Base-by-base conservation (phyloP, 257 asterid species). In the Paraleonurus japonicus region DNA sequence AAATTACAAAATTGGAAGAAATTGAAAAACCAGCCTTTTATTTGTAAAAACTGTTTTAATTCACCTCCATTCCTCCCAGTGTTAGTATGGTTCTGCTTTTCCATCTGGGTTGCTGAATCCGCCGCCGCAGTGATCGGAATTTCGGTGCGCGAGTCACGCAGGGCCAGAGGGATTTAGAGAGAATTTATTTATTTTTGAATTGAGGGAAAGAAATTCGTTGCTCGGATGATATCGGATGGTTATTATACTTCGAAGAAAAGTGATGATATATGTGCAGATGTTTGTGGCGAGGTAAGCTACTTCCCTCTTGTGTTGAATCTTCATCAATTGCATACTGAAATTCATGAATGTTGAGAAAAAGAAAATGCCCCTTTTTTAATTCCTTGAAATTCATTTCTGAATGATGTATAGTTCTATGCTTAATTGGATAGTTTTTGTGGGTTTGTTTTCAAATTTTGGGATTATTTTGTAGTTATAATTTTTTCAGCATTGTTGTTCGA, bases 281-380 rank as follows among this genome's bases (percentile, higher is more conserved):
- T 83, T 76, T 87, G 96, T 41, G 85, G 76, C 15, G 84, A 82
- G 95, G 96, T 89, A 78, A 55, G 68, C 73, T 59, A 11, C 48
- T 71, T 60, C 62, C 55, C 7, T 47, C 17, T n/a, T 8, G 23
- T 53, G 33, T 45, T 24, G 28, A 22, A 65, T 41, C 74, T 35
- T 54, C 50, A 60, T 5, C 23, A 32, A 54, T 81, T 33, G 69
- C 59, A 4, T 13, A 48, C 37, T 59, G 5, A 26, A 16, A 65
- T 28, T 4, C 27, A 2, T 45, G 35, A 15, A 63, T 47, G 33
- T 61, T 4, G 17, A 57, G 27, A 53, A 53, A 17, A 19, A 24
- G 24, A 9, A 55, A 10, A 41, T 13, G 0, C 51, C 48, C 48
- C 13, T 12, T 12, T 12, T 0, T 41, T 12, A 11, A 11, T 41